phyloP scores from a whole-genome alignment of 768 basidiomycete species.

The Kwoniella mangroviensis region DNA sequence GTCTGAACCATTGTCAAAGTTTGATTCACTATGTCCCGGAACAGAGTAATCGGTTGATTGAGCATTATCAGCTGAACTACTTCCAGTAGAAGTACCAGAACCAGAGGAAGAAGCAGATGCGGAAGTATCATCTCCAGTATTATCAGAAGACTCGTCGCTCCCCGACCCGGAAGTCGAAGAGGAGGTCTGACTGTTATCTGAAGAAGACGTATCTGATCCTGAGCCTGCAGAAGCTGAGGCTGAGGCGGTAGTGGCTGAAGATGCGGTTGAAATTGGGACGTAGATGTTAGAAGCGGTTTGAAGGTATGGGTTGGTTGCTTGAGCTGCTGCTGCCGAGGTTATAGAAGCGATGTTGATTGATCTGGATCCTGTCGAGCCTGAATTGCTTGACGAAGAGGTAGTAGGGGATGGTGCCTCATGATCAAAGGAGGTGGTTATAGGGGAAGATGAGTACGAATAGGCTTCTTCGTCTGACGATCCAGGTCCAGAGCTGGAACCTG shows the following conservation, averaged over 20 bases:
- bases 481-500: slow-evolving; percentile 2
- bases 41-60: slow-evolving; percentile 18
- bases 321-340: slow-evolving; percentile 5
- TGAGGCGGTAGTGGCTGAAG: slow-evolving; percentile 2
- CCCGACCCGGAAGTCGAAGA: not conserved
- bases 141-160: slow-evolving; percentile 7
- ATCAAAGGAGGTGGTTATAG: slow-evolving; percentile 23
- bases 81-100: slow-evolving; percentile 10
- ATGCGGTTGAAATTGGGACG: slow-evolving; percentile 2
- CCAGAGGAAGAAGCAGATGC: slow-evolving; percentile 16
- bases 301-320: slow-evolving; percentile 22
- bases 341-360: slow-evolving; percentile 8
- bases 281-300: slow-evolving; percentile 23
- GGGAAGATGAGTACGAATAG: slow-evolving; percentile 13
- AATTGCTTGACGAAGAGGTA: slow-evolving; percentile 2
- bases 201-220: slow-evolving; percentile 21
- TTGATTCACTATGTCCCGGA: slow-evolving; percentile 18
- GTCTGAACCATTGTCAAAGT: slow-evolving; percentile 7
- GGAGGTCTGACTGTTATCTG: slow-evolving; percentile 11
- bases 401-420: slow-evolving; percentile 15
- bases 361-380: slow-evolving; percentile 10
- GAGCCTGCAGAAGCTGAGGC: slow-evolving; percentile 1
- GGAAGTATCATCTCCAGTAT: slow-evolving; percentile 16
- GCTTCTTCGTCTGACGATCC: slow-evolving; percentile 11
- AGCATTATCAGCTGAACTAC: not conserved